Base-by-base conservation (phyloP, 306 rosid genomes). In the Quillaja saponaria region DNA sequence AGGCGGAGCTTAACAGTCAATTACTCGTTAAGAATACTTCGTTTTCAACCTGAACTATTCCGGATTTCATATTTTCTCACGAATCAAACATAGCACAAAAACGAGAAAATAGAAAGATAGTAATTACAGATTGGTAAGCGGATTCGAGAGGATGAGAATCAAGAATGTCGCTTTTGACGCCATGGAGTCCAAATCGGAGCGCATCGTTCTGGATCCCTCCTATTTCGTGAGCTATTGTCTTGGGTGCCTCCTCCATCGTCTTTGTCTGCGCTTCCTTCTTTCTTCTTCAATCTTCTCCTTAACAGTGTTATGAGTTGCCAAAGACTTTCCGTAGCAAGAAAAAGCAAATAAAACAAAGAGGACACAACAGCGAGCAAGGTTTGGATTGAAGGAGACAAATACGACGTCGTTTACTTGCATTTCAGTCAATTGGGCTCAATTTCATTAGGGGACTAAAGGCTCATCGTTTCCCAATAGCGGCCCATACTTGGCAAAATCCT, bases 201-300 rank as follows among this genome's bases (percentile, higher is more conserved):
- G 85, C 84, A 8, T 88, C 97, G 59, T 82, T 86, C 52, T 82
- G 91, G 71, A 83, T 71, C 10, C 95, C 96, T 66, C 97, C 97
- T 82, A 88, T 88, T 83, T 91, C 84, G 82, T 91, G 96, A 5
- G 87, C 76, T 3, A 91, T 85, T 40, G 70, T 80, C 82, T 81
- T 90, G 31, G 74, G 48, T 13, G 73, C 71, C 65, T 91, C 97
- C 69, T 77, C 83, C 83, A 89, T 86, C 58, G 54, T 53, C 52
- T 33, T 47, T n/a, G n/a, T 47, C 25, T 57, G 13, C 1, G 44
- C 63, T 46, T 31, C 72, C 62, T 2, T 37, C 63, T 49, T 8
- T 48, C 42, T 3, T 45, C 20, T 58, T 6, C 14, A n/a, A n/a
- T 20, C 61, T 17, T 38, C 35, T 40, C 8, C 35, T 7, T 13